Base-by-base conservation (phyloP, 2,329 filamentous ascomycete species). In the Huntiella omanensis region DNA sequence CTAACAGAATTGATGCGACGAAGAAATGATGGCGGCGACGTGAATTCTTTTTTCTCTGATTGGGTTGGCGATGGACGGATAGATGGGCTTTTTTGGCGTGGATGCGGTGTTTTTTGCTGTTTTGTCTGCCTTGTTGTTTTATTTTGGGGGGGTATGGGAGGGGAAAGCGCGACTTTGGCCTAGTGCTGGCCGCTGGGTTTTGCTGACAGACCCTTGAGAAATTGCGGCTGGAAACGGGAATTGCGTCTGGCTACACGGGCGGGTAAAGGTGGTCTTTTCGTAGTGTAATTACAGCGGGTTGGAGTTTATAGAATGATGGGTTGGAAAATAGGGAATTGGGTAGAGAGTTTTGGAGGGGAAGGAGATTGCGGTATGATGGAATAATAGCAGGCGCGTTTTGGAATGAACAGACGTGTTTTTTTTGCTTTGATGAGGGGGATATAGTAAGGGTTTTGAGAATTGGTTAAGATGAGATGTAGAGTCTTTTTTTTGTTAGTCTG, bases 1-100 rank as follows among this genome's bases (percentile, higher is more conserved):
- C 33, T 28, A 22, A 41, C 12, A 17, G 28, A 32, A 15, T 41
- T 22, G 40, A 41, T 41, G 40, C 40, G n/a, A 13, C 17, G 13
- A 33, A 41, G 17, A 28, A 28, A 28, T 28, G 22, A 28, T 28
- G 22, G 22, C 22, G 22, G 22, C 22, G 22, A 28, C 22, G 22
- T 28, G 22, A 28, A 28, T 28, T 28, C 22, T 28, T 28, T 28
- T 19, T 32, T 13, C 13, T 15, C 12, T 38, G 35, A 36, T 37
- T 37, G 43, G 35, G 15, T 34, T 13, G 38, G 43, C 43, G 43
- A 40, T 40, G 43, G 35, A 15, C 15, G 38, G 43, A 45, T 36
- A 32, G n/a, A n/a, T 45, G 37, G 17, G 6, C 13, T 16, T 39
- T 36, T 13, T 16, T 39, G 19, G 10, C 37, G 16, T 36, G 16